Evolutionary conservation across 768 basidiomycete genomes (phyloP).

Genomic region (Collybia mongolica): DNA sequence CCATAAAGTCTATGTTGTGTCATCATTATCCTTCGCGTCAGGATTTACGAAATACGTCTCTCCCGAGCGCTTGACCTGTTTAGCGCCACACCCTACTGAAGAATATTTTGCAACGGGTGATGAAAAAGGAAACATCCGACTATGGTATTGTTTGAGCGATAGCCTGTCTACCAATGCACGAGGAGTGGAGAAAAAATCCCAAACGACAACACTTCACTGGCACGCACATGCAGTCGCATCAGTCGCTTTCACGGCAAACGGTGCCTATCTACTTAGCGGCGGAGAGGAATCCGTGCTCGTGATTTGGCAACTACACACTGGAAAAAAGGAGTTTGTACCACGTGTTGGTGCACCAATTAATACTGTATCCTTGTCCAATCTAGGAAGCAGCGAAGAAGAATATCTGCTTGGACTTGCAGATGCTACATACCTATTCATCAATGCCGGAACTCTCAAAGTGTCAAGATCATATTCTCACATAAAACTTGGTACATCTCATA

Average conservation of each 20-base stretch:
- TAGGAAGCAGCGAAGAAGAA: constrained; percentile 68
- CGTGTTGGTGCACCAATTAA: constrained; percentile 86
- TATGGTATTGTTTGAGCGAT: constrained; percentile 92
- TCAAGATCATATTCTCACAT: constrained; percentile 72
- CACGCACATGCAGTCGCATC: constrained; percentile 93
- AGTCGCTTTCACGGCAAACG: constrained; percentile 84
- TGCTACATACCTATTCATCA: constrained; percentile 76
- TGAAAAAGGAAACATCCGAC: constrained; percentile 72
- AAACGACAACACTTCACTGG: constrained; percentile 91
- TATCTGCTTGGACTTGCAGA: constrained; percentile 84
- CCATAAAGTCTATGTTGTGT: constrained; percentile 75
- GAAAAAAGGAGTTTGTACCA: constrained; percentile 89
- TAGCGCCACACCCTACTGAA: constrained; percentile 85
- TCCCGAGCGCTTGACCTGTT: constrained; percentile 75
- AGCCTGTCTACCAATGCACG: constrained; percentile 45
- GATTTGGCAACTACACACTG: constrained; percentile 91
- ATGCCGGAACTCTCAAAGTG: constrained; percentile 68
- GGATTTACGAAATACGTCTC: constrained; percentile 85
- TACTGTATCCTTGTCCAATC: constrained; percentile 58
- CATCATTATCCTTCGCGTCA: constrained; percentile 50
- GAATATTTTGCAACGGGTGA: constrained; percentile 98
- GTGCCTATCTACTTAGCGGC: constrained; percentile 89
- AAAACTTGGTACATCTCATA: constrained; percentile 59
- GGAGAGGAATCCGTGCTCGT: constrained; percentile 97
- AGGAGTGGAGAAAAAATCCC: constrained; percentile 75